Evolutionary conservation across 2,329 filamentous ascomycete genomes (phyloP), one percentile per base, ranked within the genome.

Genomic region (Elsinoe fawcettii): DNA sequence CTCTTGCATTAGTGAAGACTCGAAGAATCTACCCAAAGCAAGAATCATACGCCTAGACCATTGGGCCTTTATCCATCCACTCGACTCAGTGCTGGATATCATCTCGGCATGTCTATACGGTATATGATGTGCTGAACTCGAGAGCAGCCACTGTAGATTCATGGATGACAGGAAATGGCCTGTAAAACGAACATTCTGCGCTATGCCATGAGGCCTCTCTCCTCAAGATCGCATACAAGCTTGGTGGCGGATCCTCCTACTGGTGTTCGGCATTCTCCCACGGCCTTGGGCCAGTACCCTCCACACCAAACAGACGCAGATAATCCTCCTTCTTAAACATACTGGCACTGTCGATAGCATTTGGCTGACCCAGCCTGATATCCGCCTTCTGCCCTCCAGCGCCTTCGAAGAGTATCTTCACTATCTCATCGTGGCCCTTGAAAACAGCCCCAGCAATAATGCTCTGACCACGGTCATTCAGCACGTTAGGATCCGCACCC

Each of bases 361-460:
- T 75, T 37, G 75, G 74, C 60, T 73, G 71, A 14, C 76, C 75
- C 11, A 64, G 64, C 20, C 60, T 57, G 3, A 74, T 49, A 64
- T 76, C 72, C 56, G 73, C 75, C 25, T 23, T 32, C 2, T 72
- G 74, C 1, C 65, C 69, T 18, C 71, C 68, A 3, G 23, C 16
- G 4, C 54, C 54, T 39, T 75, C 71, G 57, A 71, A 69, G 59
- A 80, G 55, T 36, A 72, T 78, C 66, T 80, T 79, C 8, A 88
- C 78, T 2, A 88, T 81, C 3, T 78, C 80, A 56, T 80, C 77
- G 65, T 86, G 83, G 9, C 81, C 81, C 70, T 89, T 89, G 69
- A 89, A 89, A 7, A 89, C 82, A 0, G 85, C 85, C 0, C 86
- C 86, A 0, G 85, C 85, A 2, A 89, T 73, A 0, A 83, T 82